phyloP scores from a whole-genome alignment of 202 grass and related monocot species.

The Setaria viridis region DNA sequence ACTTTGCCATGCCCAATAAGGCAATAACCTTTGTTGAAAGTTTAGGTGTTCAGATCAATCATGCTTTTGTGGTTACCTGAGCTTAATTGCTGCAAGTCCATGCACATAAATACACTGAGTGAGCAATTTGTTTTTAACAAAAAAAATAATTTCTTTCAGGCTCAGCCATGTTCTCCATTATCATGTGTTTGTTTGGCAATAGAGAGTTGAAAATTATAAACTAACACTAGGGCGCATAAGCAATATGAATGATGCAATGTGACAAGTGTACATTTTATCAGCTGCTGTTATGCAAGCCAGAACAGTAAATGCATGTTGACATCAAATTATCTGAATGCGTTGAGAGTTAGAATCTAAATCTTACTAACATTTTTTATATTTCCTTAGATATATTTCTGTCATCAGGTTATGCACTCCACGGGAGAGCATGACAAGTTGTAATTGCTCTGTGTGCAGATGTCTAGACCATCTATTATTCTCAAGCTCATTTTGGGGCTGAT shows the following conservation, averaged over 20 bases:
- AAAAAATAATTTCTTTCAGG: neutral
- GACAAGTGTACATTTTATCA: neutral
- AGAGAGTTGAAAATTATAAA: neutral
- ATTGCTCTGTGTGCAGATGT: constrained; percentile 61
- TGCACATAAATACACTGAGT: neutral
- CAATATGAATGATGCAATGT: constrained; percentile 13
- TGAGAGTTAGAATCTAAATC: constrained; percentile 22
- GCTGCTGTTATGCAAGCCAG: neutral
- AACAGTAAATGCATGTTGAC: neutral
- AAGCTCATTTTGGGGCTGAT: constrained; percentile 65
- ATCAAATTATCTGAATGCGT: constrained; percentile 25
- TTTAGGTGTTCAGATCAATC: neutral
- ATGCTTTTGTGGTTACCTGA: neutral
- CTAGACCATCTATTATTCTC: constrained; percentile 55
- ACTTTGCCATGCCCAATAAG: neutral
- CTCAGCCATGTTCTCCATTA: constrained; percentile 14
- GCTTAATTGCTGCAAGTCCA: constrained; percentile 11
- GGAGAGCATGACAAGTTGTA: constrained; percentile 31
- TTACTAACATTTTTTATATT: neutral
- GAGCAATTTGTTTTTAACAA: neutral
- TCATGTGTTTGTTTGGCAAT: constrained; percentile 34
- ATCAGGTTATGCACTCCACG: neutral
- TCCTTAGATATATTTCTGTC: neutral
- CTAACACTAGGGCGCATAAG: constrained; percentile 18
- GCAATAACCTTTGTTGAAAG: neutral